A percentile compares a stretch with the other conserved stretches of the same genome.
phyloP scores from a whole-genome alignment of 306 rosid genomes.

The Pyrus bretschneideri region DNA sequence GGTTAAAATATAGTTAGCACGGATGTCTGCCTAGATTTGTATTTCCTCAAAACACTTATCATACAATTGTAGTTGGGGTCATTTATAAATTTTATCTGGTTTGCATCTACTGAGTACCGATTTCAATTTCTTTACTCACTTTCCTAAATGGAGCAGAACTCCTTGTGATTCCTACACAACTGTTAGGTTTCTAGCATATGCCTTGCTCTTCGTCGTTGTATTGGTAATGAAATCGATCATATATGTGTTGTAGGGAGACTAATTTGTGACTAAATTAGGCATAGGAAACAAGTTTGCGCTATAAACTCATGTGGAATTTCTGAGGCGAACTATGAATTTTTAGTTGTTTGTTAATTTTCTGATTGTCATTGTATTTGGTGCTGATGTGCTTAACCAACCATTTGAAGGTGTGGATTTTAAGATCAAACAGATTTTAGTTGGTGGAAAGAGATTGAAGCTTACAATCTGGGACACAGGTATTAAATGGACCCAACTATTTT shows the following conservation, averaged over 20 bases:
- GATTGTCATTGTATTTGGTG: neutral
- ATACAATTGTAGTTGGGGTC: too few relatives aligned
- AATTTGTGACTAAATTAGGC: neutral
- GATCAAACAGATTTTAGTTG: slow-evolving; percentile 68
- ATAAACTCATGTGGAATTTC: neutral
- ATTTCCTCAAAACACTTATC: too few relatives aligned
- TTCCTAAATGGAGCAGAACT: too few relatives aligned
- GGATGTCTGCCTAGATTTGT: too few relatives aligned
- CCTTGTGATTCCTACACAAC: too few relatives aligned
- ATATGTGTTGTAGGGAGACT: neutral
- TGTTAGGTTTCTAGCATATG: too few relatives aligned
- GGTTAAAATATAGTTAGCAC: too few relatives aligned
- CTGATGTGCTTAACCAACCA: slow-evolving; percentile 17
- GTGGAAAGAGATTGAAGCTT: slow-evolving; percentile 81
- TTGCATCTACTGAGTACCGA: too few relatives aligned
- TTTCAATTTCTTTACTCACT: too few relatives aligned
- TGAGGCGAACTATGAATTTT: neutral
- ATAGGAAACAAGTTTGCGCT: neutral
- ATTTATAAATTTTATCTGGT: too few relatives aligned
- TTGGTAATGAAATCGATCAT: too few relatives aligned
- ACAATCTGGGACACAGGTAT: slow-evolving; percentile 99
- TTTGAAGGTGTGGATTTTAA: slow-evolving; percentile 91
- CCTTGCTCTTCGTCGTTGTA: too few relatives aligned
- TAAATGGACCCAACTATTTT: neutral
- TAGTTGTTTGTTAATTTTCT: neutral